These are phyloP conservation scores for Golubevia sp. DNA, from an alignment of 1,284 basidiomycete species.

Conservation along the genomic window DNA sequence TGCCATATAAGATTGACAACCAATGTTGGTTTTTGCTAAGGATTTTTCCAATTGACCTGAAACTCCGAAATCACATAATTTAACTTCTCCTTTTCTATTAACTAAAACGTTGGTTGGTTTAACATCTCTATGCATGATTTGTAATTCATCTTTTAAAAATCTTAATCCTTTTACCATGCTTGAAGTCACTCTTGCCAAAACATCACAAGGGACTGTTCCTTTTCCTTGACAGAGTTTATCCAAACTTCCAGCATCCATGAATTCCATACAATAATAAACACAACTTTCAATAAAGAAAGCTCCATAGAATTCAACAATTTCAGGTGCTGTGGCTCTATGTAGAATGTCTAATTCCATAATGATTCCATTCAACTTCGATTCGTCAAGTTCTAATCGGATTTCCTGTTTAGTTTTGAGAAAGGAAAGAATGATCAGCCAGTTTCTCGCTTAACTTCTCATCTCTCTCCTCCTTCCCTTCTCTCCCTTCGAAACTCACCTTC, in stretches of 20 bases:
- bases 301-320: constrained; percentile 61
- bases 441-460: neutral
- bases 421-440: neutral
- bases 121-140: constrained; percentile 61
- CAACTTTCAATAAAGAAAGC: constrained; percentile 61
- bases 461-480: neutral
- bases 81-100: constrained; percentile 53
- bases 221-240: constrained; percentile 39
- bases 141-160: constrained; percentile 58
- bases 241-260: constrained; percentile 54
- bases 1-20: constrained; percentile 61
- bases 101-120: constrained; percentile 60
- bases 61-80: constrained; percentile 61
- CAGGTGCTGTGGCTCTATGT: constrained; percentile 51
- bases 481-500: constrained; percentile 21
- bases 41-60: constrained; percentile 60
- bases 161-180: constrained; percentile 50
- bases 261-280: constrained; percentile 62
- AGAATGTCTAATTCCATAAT: constrained; percentile 62
- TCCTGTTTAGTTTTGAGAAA: constrained; percentile 19
- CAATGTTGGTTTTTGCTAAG: constrained; percentile 60
- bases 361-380: constrained; percentile 60
- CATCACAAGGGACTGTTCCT: constrained; percentile 42
- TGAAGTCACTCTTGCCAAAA: constrained; percentile 47
- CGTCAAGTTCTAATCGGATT: constrained; percentile 60